Base-by-base conservation (phyloP, 2,329 filamentous ascomycete genomes). In the Mycosphaerella arachidis region DNA sequence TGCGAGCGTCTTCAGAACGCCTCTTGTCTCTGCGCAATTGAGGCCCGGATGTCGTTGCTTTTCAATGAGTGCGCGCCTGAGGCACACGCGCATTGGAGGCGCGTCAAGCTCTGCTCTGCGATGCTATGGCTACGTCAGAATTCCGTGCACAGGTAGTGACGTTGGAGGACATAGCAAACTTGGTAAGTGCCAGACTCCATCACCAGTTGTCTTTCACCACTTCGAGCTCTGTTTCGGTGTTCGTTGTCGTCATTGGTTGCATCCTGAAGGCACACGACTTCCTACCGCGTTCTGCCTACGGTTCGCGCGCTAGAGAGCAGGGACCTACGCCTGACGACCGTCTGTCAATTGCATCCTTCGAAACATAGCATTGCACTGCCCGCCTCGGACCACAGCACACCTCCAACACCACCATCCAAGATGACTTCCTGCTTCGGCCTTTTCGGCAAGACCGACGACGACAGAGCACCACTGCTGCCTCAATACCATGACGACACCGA, bases 401-500 rank as follows among this genome's bases (percentile, higher is more conserved):
- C 35, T 35, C 37, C 40, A 24, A 35, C 30, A 46, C 52, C 16
- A n/a, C 46, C 57, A 60, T 43, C 56, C 58, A 70, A 64, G 57
- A 81, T 89, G 78, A 81, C 84, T 65, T 87, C 86, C 40, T 91
- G 87, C 75, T 88, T 89, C 68, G 85, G 86, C 50, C 78, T 80
- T 63, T 77, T 80, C 69, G 75, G 76, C 61, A 77, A 79, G 67
- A 45, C 31, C 27, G 81, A 79, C 56, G 53, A 60, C 33, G 90
- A 93, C 71, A 87, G 85, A 55, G 81, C 92, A 70, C 92, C 92
- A 63, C 82, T 96, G 58, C 85, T 96, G 53, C 90, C 92, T 59
- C 87, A 86, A 69, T 94, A 94, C 80, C 81, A 86, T 69, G 88
- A 95, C 74, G 90, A 94, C 69, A 96, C 92, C 0, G 77, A 81